phyloP scores from a whole-genome alignment of 257 asterid species.

The Orobanche coerulescens region DNA sequence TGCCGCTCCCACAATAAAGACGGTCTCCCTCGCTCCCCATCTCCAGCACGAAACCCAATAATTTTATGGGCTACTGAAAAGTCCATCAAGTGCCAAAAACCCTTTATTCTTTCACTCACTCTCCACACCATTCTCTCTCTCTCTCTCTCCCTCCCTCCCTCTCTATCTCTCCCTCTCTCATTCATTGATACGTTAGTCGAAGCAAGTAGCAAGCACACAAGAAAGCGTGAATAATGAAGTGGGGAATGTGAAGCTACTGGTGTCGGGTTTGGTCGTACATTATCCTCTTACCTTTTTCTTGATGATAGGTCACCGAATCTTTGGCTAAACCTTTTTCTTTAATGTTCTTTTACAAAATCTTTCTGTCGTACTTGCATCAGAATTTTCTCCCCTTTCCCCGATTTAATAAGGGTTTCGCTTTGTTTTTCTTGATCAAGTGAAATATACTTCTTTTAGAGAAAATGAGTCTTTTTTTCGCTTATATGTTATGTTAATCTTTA shows the following conservation, averaged over 20 bases:
- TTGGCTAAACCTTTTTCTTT: not conserved
- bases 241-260: conserved; percentile 18
- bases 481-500: not conserved
- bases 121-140: not conserved
- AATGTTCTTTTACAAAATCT: not conserved
- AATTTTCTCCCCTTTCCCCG: not conserved
- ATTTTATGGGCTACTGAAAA: conserved; percentile 2
- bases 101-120: conserved; percentile 16
- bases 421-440: conserved; percentile 5
- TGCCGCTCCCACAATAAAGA: too few species aligned
- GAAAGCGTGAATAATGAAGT: conserved; percentile 7
- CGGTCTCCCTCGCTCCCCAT: not conserved
- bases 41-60: conserved; percentile 20
- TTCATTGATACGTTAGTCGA: not conserved
- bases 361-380: not conserved
- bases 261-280: conserved; percentile 6
- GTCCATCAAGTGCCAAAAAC: not conserved
- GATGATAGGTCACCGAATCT: conserved; percentile 1
- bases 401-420: not conserved
- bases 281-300: not conserved
- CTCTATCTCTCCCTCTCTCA: not conserved
- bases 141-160: not conserved
- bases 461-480: not conserved
- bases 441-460: not conserved
- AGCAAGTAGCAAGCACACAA: not conserved